Evolutionary conservation across 1,284 basidiomycete species (phyloP), one percentile per base, ranked within the genome.

Genomic region (Trichosporon sp.): DNA sequence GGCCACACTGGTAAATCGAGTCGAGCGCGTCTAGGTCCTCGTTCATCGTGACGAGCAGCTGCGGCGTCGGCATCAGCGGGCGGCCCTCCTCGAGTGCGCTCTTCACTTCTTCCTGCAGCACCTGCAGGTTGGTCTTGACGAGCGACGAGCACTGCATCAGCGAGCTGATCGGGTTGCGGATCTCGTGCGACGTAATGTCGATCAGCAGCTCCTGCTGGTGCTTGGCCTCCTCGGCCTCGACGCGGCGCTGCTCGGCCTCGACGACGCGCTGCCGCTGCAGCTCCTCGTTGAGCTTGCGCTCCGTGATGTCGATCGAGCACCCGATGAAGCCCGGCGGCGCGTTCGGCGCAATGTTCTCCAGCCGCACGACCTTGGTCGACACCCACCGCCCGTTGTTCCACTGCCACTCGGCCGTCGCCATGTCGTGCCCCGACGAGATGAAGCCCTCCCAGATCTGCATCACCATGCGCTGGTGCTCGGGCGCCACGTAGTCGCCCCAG

Each of bases 101-200:
- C 42, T 68, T 25, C n/a, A 80, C 70, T 63, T 81, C 75, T 65
- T 81, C 78, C 35, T 76, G 77, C 18, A 80, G 65, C 0, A 75
- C 74, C 5, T 77, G 38, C 18, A 81, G 69, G 47, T 81, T 80
- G 42, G 76, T 78, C 71, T 79, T 80, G 68, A 83, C 81, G 4
- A 83, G 70, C 11, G 77, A 75, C 0, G 80, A 80, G 67, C 81
- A 82, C 74, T 80, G 68, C 35, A 73, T 62, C 38, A 68, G 62
- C 8, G 47, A 70, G 56, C 65, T 68, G 63, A 68, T 76, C 27
- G 74, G 73, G 65, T 71, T 71, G 21, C 82, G 76, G 29, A 83
- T 79, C 68, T 83, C 82, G 69, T 71, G 72, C 76, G 78, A 80
- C 1, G 80, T 81, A 34, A 83, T 79, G 66, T 83, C 82, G 64